These are phyloP conservation scores for Trametes hirsuta DNA, from an alignment of 1,284 basidiomycete genomes.

Conservation along the genomic window DNA sequence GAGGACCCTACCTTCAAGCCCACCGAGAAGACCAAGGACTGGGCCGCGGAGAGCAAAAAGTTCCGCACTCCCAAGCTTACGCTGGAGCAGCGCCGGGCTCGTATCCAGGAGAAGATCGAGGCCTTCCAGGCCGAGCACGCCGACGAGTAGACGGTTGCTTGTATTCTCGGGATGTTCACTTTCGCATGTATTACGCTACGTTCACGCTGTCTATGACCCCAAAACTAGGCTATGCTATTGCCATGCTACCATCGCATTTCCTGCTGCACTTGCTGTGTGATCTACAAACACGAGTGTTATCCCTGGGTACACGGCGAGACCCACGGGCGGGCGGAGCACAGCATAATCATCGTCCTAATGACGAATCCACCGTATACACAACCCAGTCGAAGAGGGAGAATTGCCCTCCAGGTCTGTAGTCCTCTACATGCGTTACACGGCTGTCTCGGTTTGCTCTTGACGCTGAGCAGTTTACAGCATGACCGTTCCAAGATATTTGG, in stretches of 20 bases:
- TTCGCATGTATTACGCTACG: slow-evolving; percentile 22
- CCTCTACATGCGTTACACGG: slow-evolving; percentile 35
- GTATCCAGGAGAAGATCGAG: slow-evolving; percentile 84
- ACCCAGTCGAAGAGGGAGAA: slow-evolving; percentile 31
- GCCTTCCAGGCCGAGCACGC: slow-evolving; percentile 76
- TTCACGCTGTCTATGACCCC: slow-evolving; percentile 23
- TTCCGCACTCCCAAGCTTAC: slow-evolving; percentile 77
- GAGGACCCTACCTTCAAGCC: slow-evolving; percentile 93
- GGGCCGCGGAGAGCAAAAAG: slow-evolving; percentile 87
- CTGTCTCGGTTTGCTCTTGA: slow-evolving; percentile 47
- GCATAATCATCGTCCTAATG: slow-evolving; percentile 15
- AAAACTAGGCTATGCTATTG: slow-evolving; percentile 29
- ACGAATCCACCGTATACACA: slow-evolving; percentile 28
- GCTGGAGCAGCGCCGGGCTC: slow-evolving; percentile 75
- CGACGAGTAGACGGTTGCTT: slow-evolving; percentile 48
- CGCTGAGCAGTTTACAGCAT: slow-evolving; percentile 58
- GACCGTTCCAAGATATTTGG: slow-evolving; percentile 52
- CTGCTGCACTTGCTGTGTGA: neutral
- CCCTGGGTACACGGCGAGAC: neutral
- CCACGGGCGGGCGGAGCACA: too few species aligned
- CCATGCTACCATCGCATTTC: slow-evolving; percentile 19
- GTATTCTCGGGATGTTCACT: slow-evolving; percentile 7
- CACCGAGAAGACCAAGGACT: slow-evolving; percentile 91
- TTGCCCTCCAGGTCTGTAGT: slow-evolving; percentile 41
- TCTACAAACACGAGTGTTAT: neutral